Evolutionary conservation across 2,329 filamentous ascomycete species (phyloP), one percentile per base, ranked within the genome.

Genomic region (Massarina eburnea): DNA sequence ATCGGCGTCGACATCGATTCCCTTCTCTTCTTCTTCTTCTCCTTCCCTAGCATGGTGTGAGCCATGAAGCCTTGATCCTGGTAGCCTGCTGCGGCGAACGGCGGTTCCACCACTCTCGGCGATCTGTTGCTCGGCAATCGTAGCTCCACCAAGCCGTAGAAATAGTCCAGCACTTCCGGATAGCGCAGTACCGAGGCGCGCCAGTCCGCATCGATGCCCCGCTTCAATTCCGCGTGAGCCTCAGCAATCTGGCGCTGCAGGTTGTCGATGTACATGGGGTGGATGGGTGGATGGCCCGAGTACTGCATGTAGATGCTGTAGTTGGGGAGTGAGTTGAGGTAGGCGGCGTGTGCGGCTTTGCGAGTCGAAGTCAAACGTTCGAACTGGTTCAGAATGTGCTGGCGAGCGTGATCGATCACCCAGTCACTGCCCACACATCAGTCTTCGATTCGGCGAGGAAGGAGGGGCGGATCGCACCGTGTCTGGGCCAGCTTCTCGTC

Each of bases 191-290:
- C 87, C 38, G 84, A 86, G 22, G 81, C 77, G 59, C 85, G 81
- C 88, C 88, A 92, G 71, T 91, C 88, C 51, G 88, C 84, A 59
- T 91, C 86, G 59, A 91, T 86, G 49, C 86, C 86, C 39, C 82
- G 79, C 70, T 89, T 89, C 49, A 89, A 76, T 39, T 79, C 77
- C 14, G 77, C 76, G 60, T 89, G 80, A 19, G 85, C 86, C 45
- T 80, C 78, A 30, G 78, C 74, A 41, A 90, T 79, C 61, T 89
- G 73, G 18, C 58, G 56, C 39, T 75, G 70, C 19, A 76, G 59
- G 39, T 67, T 61, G n/a, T 69, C 59, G 12, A 76, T 55, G 39
- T 71, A 67, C 22, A 62, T 56, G 8, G 68, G 69, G 27, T 71
- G 67, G 12, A 77, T 66, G 1, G 74, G 74, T 8, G 74, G 73